These are phyloP conservation scores for Nicotiana rustica DNA, from an alignment of 305 asterid species.

Conservation along the genomic window DNA sequence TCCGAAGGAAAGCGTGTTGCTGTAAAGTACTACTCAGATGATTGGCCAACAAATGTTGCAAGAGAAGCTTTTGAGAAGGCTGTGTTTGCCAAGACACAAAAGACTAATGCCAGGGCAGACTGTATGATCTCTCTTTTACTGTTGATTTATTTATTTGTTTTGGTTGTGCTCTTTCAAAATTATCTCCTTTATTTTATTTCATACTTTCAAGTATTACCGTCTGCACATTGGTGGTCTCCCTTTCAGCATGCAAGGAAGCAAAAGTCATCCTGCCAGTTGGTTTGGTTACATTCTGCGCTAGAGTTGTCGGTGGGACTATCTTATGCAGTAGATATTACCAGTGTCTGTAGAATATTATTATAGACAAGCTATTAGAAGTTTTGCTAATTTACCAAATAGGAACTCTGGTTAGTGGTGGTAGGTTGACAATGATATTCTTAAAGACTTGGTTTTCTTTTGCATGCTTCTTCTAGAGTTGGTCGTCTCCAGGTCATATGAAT, in stretches of 20 bases:
- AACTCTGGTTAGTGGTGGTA: neutral
- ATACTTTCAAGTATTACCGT: neutral
- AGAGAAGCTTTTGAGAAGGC: slow-evolving; percentile 82
- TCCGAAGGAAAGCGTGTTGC: slow-evolving; percentile 87
- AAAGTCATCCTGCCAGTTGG: neutral
- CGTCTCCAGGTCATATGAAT: slow-evolving; percentile 14
- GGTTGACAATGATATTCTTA: neutral
- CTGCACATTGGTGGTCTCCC: neutral
- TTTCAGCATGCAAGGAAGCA: slow-evolving; percentile 19
- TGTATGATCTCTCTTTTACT: slow-evolving; percentile 48
- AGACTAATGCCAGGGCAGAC: slow-evolving; percentile 86
- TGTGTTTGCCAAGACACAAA: slow-evolving; percentile 77
- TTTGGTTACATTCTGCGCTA: neutral
- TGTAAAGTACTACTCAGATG: slow-evolving; percentile 80
- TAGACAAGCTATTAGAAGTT: slow-evolving; percentile 6
- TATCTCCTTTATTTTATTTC: neutral
- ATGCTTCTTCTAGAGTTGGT: slow-evolving; percentile 12
- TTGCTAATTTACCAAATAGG: slow-evolving; percentile 4
- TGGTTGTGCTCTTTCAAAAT: neutral
- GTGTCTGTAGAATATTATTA: neutral
- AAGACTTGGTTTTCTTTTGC: slow-evolving; percentile 29
- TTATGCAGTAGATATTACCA: neutral
- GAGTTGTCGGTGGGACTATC: slow-evolving; percentile 17
- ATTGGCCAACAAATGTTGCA: slow-evolving; percentile 78
- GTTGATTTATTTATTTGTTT: slow-evolving; percentile 25